Conservation (phyloP, 768 basidiomycete species). For the Leccinum imitatum region DNA sequence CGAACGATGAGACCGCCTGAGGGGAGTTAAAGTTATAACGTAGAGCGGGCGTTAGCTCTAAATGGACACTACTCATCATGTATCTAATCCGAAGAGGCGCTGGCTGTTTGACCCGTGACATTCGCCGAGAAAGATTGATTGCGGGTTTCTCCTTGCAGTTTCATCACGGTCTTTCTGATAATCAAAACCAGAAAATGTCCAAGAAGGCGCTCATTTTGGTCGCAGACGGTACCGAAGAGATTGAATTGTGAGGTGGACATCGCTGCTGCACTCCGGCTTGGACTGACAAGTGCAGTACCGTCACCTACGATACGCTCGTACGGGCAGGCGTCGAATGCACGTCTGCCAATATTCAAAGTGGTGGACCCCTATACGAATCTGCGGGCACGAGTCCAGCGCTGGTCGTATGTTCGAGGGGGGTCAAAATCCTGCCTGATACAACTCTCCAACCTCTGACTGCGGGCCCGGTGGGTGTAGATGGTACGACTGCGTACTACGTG, state of each 20-base stretch:
- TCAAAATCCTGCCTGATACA: slow-evolving; percentile 68
- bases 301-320: slow-evolving; percentile 79
- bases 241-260: slow-evolving; percentile 59
- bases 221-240: slow-evolving; percentile 84
- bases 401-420: slow-evolving; percentile 68
- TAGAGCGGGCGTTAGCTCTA: not conserved
- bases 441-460: slow-evolving; percentile 46
- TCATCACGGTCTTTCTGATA: slow-evolving; percentile 1
- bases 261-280: not conserved
- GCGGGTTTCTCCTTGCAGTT: not conserved
- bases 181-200: slow-evolving; percentile 18
- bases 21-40: not conserved
- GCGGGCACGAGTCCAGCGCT: slow-evolving; percentile 40
- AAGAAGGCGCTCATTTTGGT: slow-evolving; percentile 64
- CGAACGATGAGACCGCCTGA: slow-evolving; percentile 44
- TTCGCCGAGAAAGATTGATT: not conserved
- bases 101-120: slow-evolving; percentile 1
- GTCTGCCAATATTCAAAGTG: slow-evolving; percentile 61
- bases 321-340: slow-evolving; percentile 66
- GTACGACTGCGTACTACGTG: not conserved
- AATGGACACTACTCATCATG: not conserved
- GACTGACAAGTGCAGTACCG: slow-evolving; percentile 48
- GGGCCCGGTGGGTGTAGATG: slow-evolving; percentile 43
- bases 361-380: slow-evolving; percentile 25
- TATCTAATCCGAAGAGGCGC: slow-evolving; percentile 2